Evolutionary conservation across 129 eudicot genomes (phyloP).

Genomic region (Glebionis coronaria): DNA sequence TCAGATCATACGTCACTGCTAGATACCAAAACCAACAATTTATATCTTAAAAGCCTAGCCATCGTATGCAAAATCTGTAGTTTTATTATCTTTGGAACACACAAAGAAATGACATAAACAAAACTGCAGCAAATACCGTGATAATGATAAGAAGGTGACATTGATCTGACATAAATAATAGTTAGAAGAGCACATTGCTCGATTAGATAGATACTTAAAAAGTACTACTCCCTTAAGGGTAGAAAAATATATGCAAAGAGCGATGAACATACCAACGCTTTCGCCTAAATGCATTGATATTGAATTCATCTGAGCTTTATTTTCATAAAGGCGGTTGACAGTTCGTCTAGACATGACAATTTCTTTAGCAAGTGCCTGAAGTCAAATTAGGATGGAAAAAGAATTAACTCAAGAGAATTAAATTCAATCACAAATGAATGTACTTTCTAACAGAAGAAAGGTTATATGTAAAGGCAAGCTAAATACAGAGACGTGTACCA

Average conservation of each 20-base stretch:
- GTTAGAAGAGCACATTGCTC: neutral
- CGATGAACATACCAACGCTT: constrained; percentile 72
- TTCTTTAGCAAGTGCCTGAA: constrained; percentile 90
- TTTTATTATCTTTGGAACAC: neutral
- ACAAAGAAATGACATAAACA: neutral
- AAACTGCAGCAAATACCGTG: neutral
- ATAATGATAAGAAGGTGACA: neutral
- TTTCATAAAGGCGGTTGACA: constrained; percentile 94
- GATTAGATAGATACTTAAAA: no score
- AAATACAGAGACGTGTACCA: neutral
- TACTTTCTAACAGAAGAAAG: neutral
- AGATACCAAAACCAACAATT: constrained; percentile 5
- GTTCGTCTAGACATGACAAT: constrained; percentile 81
- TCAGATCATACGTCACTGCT: neutral
- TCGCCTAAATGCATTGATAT: constrained; percentile 99
- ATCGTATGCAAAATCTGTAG: neutral
- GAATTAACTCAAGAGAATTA: constrained; percentile 10
- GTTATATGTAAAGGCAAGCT: neutral
- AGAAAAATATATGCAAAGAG: neutral
- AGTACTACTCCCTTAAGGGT: neutral
- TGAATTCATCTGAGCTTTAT: constrained; percentile 95
- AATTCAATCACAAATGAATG: neutral
- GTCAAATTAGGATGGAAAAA: constrained; percentile 22
- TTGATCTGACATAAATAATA: neutral
- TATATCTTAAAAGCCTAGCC: neutral